Base-by-base conservation (phyloP, 495 filamentous ascomycete genomes). In the Schizothecium vesticola region DNA sequence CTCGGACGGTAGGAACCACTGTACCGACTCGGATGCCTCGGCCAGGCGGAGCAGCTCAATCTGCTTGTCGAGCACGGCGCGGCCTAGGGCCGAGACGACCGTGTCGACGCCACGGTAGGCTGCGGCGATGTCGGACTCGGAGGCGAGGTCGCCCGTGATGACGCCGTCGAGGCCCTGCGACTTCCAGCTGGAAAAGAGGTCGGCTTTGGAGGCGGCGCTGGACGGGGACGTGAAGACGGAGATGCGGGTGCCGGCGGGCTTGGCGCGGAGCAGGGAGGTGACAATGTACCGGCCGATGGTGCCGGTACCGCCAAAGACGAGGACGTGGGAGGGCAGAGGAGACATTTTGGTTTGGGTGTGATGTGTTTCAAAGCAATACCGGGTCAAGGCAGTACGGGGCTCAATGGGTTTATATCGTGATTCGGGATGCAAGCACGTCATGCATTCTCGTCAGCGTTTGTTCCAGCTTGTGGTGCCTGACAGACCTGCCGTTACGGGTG, bases 241-340 rank as follows among this genome's bases (percentile, higher is more conserved):
- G 51, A 92, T 73, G 5, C 74, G 66, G 66, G 74, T 77, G 74
- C 90, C 86, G n/a, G 78, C 68, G 4, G 79, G 75, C 56, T 86
- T 84, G 21, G 84, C 80, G 36, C 78, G 76, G 61, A 91, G 69
- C 56, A 92, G 81, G 26, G 86, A 83, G 24, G 82, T 70, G 9
- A 85, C 82, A 74, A 92, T 91, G 78, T 87, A 86, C 22, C 80
- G 74, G 69, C 90, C 90, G 65, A 92, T 92, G 51, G 77, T 75
- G 61, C 90, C 90, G 6, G 89, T 92, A 21, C 88, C 90, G 21
- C 90, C 89, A 74, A 92, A 85, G 64, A 92, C 79, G 51, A 92
- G 85, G 61, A 92, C 79, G 56, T 86, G 86, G 23, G 79, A 77
- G 19, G 80, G 78, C 8, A 79, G 77, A 12, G 71, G 67, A 22